Conservation (phyloP, 495 filamentous ascomycete genomes). For the Neurospora sp. region DNA sequence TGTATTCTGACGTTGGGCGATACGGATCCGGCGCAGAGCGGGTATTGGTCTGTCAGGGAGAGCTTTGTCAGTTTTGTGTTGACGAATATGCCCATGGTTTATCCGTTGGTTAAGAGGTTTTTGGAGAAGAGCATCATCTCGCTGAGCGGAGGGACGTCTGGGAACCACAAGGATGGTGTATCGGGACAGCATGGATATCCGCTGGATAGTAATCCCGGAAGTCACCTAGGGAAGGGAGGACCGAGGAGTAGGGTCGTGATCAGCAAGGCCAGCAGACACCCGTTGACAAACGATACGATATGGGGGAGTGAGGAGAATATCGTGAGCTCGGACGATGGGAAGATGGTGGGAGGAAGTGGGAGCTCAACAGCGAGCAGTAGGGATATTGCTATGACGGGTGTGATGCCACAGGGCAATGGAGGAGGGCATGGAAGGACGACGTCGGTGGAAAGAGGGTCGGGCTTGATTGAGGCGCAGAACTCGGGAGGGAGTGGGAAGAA, state of each 20-base stretch:
- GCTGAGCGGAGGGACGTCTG: background rate
- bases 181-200: background rate
- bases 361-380: background rate
- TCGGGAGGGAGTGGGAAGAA: background rate
- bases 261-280: slow-evolving; percentile 22
- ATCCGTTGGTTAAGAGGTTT: slow-evolving; percentile 30
- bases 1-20: slow-evolving; percentile 29
- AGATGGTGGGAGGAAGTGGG: background rate
- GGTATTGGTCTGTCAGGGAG: slow-evolving; percentile 40
- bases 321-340: slow-evolving; percentile 9
- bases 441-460: background rate
- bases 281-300: slow-evolving; percentile 28
- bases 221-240: background rate
- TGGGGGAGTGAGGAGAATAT: slow-evolving; percentile 35
- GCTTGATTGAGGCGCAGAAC: background rate
- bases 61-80: slow-evolving; percentile 44
- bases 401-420: background rate
- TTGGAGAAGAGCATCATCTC: background rate
- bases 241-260: background rate
- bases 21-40: slow-evolving; percentile 19
- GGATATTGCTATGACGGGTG: background rate
- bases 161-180: background rate
- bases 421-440: background rate
- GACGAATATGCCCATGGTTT: slow-evolving; percentile 44
- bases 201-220: background rate